Conservation (phyloP, 2,329 filamentous ascomycete species). For the Epichloe sibirici region DNA sequence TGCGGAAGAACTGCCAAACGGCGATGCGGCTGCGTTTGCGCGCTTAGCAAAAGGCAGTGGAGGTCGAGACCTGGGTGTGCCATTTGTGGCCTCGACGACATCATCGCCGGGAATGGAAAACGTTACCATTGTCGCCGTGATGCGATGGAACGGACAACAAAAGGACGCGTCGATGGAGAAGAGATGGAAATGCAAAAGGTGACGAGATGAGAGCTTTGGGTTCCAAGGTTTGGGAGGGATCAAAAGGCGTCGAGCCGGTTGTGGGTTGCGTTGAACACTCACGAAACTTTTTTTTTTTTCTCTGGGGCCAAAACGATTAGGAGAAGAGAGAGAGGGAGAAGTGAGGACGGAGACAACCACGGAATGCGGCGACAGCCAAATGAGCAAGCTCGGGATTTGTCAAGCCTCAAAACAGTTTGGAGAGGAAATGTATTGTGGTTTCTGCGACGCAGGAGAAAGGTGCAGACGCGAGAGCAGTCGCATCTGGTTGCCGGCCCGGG, state of each 20-base stretch:
- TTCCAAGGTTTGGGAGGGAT: not conserved
- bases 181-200: not conserved
- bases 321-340: not conserved
- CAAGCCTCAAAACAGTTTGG: not conserved
- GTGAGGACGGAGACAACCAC: not conserved
- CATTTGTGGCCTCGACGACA: conserved; percentile 17
- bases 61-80: conserved; percentile 28
- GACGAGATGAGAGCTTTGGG: not conserved
- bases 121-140: conserved; percentile 21
- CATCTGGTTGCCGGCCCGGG: conserved; percentile 1
- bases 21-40: conserved; percentile 26
- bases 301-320: not conserved
- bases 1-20: conserved; percentile 13
- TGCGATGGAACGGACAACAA: not conserved
- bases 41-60: conserved; percentile 33
- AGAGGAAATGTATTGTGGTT: not conserved
- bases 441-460: not conserved
- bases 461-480: conserved; percentile 5
- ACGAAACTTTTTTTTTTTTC: conserved; percentile 5
- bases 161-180: not conserved
- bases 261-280: conserved; percentile 1
- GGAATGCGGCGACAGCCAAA: not conserved
- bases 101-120: conserved; percentile 26
- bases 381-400: not conserved
- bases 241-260: not conserved